phyloP scores from a whole-genome alignment of 768 basidiomycete species.

The Rhizopogon vesiculosus region DNA sequence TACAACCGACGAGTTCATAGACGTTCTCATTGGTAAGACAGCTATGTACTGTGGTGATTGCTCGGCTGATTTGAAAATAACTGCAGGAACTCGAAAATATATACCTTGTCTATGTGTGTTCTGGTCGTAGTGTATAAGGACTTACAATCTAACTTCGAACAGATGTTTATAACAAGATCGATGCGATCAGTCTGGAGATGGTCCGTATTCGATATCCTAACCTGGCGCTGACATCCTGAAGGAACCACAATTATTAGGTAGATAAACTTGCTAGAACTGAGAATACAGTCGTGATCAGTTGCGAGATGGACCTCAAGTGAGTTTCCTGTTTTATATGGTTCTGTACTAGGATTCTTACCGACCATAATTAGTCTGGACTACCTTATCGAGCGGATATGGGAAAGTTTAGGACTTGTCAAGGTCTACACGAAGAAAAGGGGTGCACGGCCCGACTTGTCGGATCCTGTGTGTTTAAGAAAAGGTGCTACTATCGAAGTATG shows the following conservation, averaged over 20 bases:
- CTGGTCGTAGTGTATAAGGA: background rate
- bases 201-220: conserved; percentile 6
- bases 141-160: conserved; percentile 7
- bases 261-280: conserved; percentile 80
- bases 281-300: conserved; percentile 91
- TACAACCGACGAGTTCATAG: conserved; percentile 94
- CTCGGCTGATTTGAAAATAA: background rate
- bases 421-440: conserved; percentile 98
- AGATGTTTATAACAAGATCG: conserved; percentile 98
- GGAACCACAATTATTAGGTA: conserved; percentile 29
- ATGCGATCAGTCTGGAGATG: conserved; percentile 79
- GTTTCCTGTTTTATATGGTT: conserved; percentile 10
- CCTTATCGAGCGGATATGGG: conserved; percentile 75
- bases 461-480: conserved; percentile 86
- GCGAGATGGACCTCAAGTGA: conserved; percentile 90
- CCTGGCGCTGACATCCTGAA: background rate
- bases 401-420: conserved; percentile 75
- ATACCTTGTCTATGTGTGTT: conserved; percentile 83
- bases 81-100: conserved; percentile 85
- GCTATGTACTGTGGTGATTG: background rate
- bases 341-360: conserved; percentile 4
- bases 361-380: conserved; percentile 51
- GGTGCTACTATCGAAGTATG: conserved; percentile 89
- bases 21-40: conserved; percentile 82
- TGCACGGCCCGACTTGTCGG: conserved; percentile 84